These are phyloP conservation scores for Macrolepiota fuliginosa DNA, from an alignment of 768 basidiomycete genomes.

Conservation along the genomic window DNA sequence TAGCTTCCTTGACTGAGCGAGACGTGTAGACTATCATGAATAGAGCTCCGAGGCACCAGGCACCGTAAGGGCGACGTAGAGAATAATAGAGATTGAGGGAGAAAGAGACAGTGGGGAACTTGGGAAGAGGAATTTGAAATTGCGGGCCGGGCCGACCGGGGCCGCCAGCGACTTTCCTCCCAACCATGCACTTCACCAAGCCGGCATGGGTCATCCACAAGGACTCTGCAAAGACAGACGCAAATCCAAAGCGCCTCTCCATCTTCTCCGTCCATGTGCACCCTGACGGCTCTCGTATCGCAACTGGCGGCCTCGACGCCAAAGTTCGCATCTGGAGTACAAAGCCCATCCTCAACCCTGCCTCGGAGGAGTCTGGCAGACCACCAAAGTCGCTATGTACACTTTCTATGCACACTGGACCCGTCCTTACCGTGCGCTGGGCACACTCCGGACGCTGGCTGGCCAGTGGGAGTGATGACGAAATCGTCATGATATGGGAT, in stretches of 20 bases:
- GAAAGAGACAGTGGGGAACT: not conserved
- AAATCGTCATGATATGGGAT: slow-evolving; percentile 96
- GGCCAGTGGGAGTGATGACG: slow-evolving; percentile 95
- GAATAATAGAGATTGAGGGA: not conserved
- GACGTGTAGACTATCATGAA: not conserved
- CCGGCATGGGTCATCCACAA: slow-evolving; percentile 86
- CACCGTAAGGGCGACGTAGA: not conserved
- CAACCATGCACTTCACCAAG: slow-evolving; percentile 79
- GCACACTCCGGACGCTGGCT: slow-evolving; percentile 91
- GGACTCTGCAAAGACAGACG: slow-evolving; percentile 65
- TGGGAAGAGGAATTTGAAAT: not conserved
- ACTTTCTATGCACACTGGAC: slow-evolving; percentile 89
- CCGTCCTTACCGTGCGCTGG: slow-evolving; percentile 91
- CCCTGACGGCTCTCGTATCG: slow-evolving; percentile 92
- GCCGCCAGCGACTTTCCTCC: not conserved
- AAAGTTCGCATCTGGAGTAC: slow-evolving; percentile 98
- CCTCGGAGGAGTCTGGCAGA: slow-evolving; percentile 61
- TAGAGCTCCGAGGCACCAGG: not conserved
- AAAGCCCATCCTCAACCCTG: slow-evolving; percentile 82
- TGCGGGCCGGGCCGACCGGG: not conserved
- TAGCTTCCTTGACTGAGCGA: not conserved
- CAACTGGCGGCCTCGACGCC: slow-evolving; percentile 95
- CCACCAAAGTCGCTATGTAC: slow-evolving; percentile 90
- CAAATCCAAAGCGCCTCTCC: slow-evolving; percentile 64
- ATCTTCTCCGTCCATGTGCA: slow-evolving; percentile 95